Conservation (phyloP, 331 rosid genomes). For the Acacia concinna region DNA sequence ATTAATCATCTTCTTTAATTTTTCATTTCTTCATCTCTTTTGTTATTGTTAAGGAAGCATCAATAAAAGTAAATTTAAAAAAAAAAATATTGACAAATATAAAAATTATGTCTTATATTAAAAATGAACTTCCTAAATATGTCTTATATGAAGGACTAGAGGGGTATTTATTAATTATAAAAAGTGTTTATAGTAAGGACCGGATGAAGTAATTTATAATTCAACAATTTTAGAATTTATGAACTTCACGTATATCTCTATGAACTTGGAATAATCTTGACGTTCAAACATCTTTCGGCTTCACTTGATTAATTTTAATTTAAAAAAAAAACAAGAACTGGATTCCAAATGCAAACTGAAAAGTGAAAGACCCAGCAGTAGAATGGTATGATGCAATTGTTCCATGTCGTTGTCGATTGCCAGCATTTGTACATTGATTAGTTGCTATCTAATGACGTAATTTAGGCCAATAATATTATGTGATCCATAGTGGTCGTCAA, state of each 20-base stretch:
- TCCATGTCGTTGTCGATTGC: background rate
- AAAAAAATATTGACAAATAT: too few species aligned
- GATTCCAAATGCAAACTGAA: background rate
- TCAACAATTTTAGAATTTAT: background rate
- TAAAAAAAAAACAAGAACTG: background rate
- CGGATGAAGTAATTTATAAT: background rate
- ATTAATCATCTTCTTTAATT: too few species aligned
- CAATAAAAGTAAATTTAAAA: too few species aligned
- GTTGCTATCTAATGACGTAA: background rate
- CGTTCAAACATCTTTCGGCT: background rate
- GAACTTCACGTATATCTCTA: background rate
- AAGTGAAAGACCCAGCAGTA: background rate
- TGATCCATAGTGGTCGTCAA: background rate
- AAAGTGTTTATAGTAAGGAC: background rate
- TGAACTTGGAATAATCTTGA: background rate
- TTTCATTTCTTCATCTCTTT: too few species aligned
- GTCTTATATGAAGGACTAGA: too few species aligned
- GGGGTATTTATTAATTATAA: too few species aligned
- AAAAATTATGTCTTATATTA: too few species aligned
- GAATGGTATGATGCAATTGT: background rate
- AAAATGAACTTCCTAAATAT: too few species aligned
- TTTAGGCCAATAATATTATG: background rate
- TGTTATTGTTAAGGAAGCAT: too few species aligned
- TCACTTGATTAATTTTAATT: background rate
- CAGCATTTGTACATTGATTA: background rate